A percentile compares a stretch with the other conserved stretches of the same genome.
Conservation (phyloP, 2,329 filamentous ascomycete species). For the Fusarium continuum region DNA sequence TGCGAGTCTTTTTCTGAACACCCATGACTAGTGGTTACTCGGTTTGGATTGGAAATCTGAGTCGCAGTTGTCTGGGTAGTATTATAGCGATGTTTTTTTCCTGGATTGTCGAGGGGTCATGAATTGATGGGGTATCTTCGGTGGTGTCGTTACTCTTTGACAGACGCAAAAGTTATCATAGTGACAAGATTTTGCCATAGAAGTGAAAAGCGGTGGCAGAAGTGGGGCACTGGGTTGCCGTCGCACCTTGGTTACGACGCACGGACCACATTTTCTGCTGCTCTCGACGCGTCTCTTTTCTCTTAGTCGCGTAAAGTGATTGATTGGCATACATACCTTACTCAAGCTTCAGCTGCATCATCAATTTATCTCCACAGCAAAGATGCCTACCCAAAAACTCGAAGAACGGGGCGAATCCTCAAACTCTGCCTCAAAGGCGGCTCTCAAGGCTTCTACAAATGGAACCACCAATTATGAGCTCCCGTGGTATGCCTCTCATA, state of each 20-base stretch:
- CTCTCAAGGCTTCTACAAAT: slow-evolving; percentile 59
- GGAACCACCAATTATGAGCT: slow-evolving; percentile 73
- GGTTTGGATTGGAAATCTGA: neutral
- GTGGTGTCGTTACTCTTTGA: slow-evolving; percentile 2
- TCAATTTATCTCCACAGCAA: slow-evolving; percentile 26
- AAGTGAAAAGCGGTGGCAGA: slow-evolving; percentile 43
- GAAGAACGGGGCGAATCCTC: slow-evolving; percentile 69
- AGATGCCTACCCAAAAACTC: slow-evolving; percentile 60
- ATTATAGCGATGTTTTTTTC: neutral
- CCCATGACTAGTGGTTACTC: slow-evolving; percentile 68
- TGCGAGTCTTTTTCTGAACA: slow-evolving; percentile 87
- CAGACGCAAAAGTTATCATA: slow-evolving; percentile 39
- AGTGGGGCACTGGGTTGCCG: slow-evolving; percentile 21
- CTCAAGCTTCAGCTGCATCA: slow-evolving; percentile 34
- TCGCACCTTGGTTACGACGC: slow-evolving; percentile 14
- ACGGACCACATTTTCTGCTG: slow-evolving; percentile 39
- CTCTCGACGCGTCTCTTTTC: slow-evolving; percentile 47
- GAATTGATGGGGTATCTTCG: slow-evolving; percentile 17
- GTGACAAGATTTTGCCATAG: slow-evolving; percentile 43
- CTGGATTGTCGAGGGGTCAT: neutral
- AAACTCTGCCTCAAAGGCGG: slow-evolving; percentile 66
- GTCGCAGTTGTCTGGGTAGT: neutral
- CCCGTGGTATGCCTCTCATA: slow-evolving; percentile 69
- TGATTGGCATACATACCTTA: slow-evolving; percentile 24
- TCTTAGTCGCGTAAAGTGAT: slow-evolving; percentile 51